A percentile compares a stretch with the other conserved stretches of the same genome.
These are phyloP conservation scores for Starmerella vaccinii DNA, from an alignment of 805 yeast species.

Conservation along the genomic window DNA sequence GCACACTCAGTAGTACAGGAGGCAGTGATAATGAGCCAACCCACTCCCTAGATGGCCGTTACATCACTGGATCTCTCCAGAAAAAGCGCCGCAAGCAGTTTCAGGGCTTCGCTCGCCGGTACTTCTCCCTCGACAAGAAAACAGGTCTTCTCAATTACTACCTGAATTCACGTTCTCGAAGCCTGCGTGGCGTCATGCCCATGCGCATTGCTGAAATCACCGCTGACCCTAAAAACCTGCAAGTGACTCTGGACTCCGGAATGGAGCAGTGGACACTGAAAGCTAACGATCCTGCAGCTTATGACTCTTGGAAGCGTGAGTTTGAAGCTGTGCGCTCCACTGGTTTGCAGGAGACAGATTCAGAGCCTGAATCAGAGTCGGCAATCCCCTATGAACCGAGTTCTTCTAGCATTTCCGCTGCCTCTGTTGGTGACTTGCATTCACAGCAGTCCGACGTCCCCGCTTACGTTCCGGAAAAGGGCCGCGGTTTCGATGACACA, in stretches of 20 bases:
- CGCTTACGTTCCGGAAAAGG: not conserved
- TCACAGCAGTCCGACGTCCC: not conserved
- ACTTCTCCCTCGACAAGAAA: conserved; percentile 70
- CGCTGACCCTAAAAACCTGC: conserved; percentile 56
- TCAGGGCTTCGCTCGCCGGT: conserved; percentile 80
- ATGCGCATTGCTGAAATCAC: conserved; percentile 70
- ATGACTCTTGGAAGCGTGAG: conserved; percentile 75
- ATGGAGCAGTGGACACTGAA: conserved; percentile 81
- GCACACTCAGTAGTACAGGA: conserved; percentile 9
- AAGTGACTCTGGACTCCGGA: conserved; percentile 82
- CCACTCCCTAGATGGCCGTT: conserved; percentile 30
- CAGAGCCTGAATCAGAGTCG: conserved; percentile 16
- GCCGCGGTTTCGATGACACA: not conserved
- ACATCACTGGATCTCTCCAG: conserved; percentile 64
- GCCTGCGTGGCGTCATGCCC: conserved; percentile 85
- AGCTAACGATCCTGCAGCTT: conserved; percentile 53
- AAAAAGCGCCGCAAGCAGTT: conserved; percentile 74
- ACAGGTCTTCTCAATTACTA: conserved; percentile 78
- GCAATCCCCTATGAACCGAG: conserved; percentile 2
- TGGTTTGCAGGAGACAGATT: conserved; percentile 2
- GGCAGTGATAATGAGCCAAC: conserved; percentile 13
- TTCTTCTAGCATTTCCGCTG: not conserved
- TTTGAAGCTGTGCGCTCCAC: conserved; percentile 38
- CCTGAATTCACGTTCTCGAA: conserved; percentile 55
- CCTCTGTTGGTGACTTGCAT: not conserved